Base-by-base conservation (phyloP, 2,329 filamentous ascomycete species). In the Zasmidium angulare region DNA sequence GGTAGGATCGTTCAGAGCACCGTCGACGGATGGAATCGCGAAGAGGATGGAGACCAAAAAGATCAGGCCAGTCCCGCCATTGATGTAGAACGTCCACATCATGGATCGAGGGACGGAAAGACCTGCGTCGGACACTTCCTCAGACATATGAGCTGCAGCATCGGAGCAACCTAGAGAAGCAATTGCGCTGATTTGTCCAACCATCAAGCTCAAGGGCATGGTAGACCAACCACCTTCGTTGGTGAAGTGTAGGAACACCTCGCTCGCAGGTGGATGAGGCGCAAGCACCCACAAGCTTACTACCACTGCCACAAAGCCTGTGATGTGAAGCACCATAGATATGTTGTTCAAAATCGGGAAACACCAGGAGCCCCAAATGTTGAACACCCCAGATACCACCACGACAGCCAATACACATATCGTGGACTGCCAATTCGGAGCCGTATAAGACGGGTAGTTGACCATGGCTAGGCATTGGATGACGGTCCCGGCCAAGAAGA, bases 21-120 rank as follows among this genome's bases (percentile, higher is more conserved):
- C 63, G 53, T 62, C 56, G 12, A 65, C 61, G 19, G 63, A 63
- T 17, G 61, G 61, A 9, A 65, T 63, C 17, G 61, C 61, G 48
- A 65, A 65, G 1, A 65, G 55, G 14, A 65, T 53, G 0, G 63
- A 56, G 21, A 65, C 47, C 49, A 63, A 50, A n/a, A 65, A 63
- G 43, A 64, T 40, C 24, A 64, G 40, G 10, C 61, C 63, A 11
- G 59, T 63, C 19, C 59, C 53, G 36, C 61, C 61, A 29, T 65
- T 65, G 56, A 63, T 63, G 50, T 62, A 54, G 50, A 65, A 69
- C 9, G 63, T 66, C 60, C 67, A 67, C 47, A 68, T 59, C 61
- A 73, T 73, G 23, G 58, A 62, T 46, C 69, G 66, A 21, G 71
- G 71, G 11, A 73, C 66, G 19, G 59, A 66, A 19, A 69, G 55